Percentiles rank a stretch among this genome's conserved stretches.
phyloP scores from a whole-genome alignment of 2,329 filamentous ascomycete species.

The Byssothecium circinans region DNA sequence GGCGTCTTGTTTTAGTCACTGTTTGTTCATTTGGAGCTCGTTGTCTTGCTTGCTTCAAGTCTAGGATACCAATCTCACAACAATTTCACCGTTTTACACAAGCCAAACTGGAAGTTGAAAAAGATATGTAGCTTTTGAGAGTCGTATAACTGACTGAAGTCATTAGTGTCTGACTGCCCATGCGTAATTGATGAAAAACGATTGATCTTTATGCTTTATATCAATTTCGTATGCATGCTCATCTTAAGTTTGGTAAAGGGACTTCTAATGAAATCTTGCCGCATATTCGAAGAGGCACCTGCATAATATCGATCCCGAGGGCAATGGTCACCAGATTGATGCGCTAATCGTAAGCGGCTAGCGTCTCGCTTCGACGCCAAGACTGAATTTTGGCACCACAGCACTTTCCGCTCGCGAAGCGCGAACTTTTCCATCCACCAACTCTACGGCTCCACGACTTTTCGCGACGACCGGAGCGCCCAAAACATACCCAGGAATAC shows the following conservation, averaged over 20 bases:
- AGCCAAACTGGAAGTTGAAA: no score
- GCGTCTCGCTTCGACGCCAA: neutral
- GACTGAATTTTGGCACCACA: neutral
- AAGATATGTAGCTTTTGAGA: no score
- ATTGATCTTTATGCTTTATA: no score
- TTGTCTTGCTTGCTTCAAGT: neutral
- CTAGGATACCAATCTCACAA: neutral
- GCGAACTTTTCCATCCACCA: neutral
- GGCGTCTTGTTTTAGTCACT: neutral
- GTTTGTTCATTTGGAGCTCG: neutral
- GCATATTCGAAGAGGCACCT: no score
- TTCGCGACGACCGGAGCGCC: conserved; percentile 9
- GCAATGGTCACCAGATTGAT: no score
- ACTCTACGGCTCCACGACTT: conserved; percentile 1
- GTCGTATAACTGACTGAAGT: no score
- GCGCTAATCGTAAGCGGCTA: neutral
- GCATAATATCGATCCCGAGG: no score
- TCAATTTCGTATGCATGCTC: no score
- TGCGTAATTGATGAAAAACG: no score
- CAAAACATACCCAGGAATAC: conserved; percentile 8
- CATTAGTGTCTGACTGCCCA: no score
- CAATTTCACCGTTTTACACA: neutral
- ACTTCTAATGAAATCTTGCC: no score
- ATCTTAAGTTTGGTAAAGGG: no score
- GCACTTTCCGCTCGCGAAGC: neutral